Conservation (phyloP, 2,329 filamentous ascomycete species). For the Pochonia chlamydosporia region DNA sequence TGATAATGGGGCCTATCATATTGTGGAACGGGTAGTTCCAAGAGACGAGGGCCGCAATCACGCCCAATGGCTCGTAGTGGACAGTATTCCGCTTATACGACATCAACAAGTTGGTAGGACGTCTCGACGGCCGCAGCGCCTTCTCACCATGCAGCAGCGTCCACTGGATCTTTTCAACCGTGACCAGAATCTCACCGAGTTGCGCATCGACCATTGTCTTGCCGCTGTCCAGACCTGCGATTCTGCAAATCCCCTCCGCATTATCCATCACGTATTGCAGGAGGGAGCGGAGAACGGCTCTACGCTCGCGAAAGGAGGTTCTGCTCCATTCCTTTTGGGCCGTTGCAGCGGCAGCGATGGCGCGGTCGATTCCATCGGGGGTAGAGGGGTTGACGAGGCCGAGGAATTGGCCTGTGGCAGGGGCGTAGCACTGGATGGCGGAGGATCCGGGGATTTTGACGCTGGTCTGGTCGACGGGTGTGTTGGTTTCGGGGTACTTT, state of each 20-base stretch:
- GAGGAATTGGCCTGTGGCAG: conserved; percentile 80
- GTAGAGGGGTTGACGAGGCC: conserved; percentile 74
- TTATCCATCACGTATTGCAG: conserved; percentile 81
- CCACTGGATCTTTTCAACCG: conserved; percentile 91
- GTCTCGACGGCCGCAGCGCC: conserved; percentile 62
- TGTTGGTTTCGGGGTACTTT: conserved; percentile 48
- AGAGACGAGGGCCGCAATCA: conserved; percentile 86
- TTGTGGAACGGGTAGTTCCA: conserved; percentile 99
- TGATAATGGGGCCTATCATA: conserved; percentile 84
- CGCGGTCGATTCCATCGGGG: conserved; percentile 69
- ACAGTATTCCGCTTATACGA: conserved; percentile 92
- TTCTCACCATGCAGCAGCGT: conserved; percentile 85
- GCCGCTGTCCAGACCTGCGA: conserved; percentile 86
- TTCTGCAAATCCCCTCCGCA: conserved; percentile 77
- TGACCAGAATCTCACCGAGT: conserved; percentile 91
- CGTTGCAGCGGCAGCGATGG: conserved; percentile 63
- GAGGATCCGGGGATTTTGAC: conserved; percentile 62
- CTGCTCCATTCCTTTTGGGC: conserved; percentile 74
- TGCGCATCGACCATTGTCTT: conserved; percentile 95
- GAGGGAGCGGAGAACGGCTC: conserved; percentile 74
- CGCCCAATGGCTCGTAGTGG: conserved; percentile 83
- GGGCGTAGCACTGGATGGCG: conserved; percentile 78
- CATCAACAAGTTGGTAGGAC: conserved; percentile 90
- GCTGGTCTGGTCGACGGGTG: conserved; percentile 51
- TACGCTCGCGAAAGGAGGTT: conserved; percentile 72